Percentiles rank a stretch among this genome's conserved stretches.
phyloP scores from a whole-genome alignment of 208 protist species.

The Wallacemonas sp. region DNA sequence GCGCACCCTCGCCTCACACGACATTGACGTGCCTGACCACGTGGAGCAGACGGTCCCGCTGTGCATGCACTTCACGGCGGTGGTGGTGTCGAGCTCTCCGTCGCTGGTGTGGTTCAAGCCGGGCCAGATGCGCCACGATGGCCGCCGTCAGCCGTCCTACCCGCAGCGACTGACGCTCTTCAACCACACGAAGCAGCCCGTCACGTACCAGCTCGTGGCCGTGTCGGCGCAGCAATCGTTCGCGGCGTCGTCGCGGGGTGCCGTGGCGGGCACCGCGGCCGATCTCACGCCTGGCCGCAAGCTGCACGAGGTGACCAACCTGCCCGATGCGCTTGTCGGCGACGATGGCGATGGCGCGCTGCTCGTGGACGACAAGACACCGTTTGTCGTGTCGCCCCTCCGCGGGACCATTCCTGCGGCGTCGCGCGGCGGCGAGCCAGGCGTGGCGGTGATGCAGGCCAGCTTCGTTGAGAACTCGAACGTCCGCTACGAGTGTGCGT shows the following conservation, averaged over 20 bases:
- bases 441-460: constrained; percentile 39
- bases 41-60: constrained; percentile 48
- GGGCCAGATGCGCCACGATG: constrained; percentile 76
- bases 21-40: neutral
- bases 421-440: constrained; percentile 68
- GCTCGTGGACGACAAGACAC: constrained; percentile 38
- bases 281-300: constrained; percentile 27
- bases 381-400: constrained; percentile 49
- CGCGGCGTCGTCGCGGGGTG: constrained; percentile 1
- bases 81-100: constrained; percentile 47
- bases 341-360: constrained; percentile 20
- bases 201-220: constrained; percentile 49
- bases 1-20: neutral
- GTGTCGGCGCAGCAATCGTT: constrained; percentile 3
- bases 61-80: constrained; percentile 42
- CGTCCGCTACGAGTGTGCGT: constrained; percentile 73
- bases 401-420: constrained; percentile 62
- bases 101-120: constrained; percentile 75
- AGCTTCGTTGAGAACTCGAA: constrained; percentile 66
- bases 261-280: neutral
- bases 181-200: constrained; percentile 46
- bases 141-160: constrained; percentile 67
- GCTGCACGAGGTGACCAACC: constrained; percentile 42
- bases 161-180: constrained; percentile 54
- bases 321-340: constrained; percentile 24